Evolutionary conservation across 1,284 basidiomycete species (phyloP).

Genomic region (Ganoderma lucidum): DNA sequence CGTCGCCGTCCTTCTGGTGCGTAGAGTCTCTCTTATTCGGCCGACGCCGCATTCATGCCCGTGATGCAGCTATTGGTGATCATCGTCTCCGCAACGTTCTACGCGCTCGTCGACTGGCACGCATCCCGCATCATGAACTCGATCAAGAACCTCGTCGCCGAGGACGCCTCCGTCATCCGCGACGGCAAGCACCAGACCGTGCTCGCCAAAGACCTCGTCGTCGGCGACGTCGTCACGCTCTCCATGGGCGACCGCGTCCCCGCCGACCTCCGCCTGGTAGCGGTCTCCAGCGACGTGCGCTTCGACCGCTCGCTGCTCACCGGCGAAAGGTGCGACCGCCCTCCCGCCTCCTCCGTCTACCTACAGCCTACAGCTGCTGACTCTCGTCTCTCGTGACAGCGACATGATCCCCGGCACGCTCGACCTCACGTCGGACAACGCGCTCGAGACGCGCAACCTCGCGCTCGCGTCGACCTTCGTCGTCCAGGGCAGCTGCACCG

Average conservation of each 20-base stretch:
- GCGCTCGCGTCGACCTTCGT: slow-evolving; percentile 62
- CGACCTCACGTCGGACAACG: slow-evolving; percentile 60
- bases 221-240: slow-evolving; percentile 42
- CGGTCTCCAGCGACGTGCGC: slow-evolving; percentile 56
- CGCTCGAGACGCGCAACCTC: slow-evolving; percentile 70
- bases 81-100: slow-evolving; percentile 47
- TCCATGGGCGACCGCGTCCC: slow-evolving; percentile 54
- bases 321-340: slow-evolving; percentile 52
- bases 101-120: slow-evolving; percentile 52
- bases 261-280: slow-evolving; percentile 58
- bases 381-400: slow-evolving; percentile 12
- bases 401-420: slow-evolving; percentile 62
- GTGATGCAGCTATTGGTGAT: slow-evolving; percentile 49
- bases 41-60: slow-evolving; percentile 52
- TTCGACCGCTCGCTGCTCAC: slow-evolving; percentile 74
- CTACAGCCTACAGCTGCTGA: background rate
- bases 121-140: slow-evolving; percentile 59
- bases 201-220: slow-evolving; percentile 42
- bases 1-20: slow-evolving; percentile 56
- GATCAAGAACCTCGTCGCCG: slow-evolving; percentile 59
- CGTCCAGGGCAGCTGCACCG: slow-evolving; percentile 64
- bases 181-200: slow-evolving; percentile 46
- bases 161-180: slow-evolving; percentile 55
- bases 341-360: background rate
- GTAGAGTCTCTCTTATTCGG: slow-evolving; percentile 48